Evolutionary conservation across 805 yeast species (phyloP).

Genomic region (Starmerella vitae): DNA sequence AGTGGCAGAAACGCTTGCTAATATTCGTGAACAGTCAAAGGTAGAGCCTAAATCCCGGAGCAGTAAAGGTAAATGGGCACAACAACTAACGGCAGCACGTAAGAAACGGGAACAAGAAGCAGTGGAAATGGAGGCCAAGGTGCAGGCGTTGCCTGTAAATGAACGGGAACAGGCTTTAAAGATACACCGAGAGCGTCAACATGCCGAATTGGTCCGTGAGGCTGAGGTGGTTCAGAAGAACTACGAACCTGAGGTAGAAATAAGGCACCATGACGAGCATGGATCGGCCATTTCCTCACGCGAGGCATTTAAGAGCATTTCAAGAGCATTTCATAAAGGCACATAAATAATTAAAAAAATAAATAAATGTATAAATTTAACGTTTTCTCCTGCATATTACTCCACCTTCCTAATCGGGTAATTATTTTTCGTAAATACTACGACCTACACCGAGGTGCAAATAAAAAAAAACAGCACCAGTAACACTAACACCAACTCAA

Average conservation of each 20-base stretch:
- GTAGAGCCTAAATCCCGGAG: not conserved
- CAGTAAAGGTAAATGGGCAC: too few species aligned
- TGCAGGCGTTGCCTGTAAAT: constrained; percentile 23
- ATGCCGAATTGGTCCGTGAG: constrained; percentile 24
- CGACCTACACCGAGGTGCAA: too few species aligned
- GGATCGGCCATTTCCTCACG: constrained; percentile 50
- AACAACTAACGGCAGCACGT: constrained; percentile 8
- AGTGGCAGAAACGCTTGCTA: constrained; percentile 29
- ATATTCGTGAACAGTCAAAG: constrained; percentile 18
- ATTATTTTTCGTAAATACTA: too few species aligned
- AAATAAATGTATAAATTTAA: too few species aligned
- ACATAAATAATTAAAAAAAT: too few species aligned
- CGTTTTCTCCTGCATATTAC: too few species aligned
- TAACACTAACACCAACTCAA: too few species aligned
- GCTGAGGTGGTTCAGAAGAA: constrained; percentile 26
- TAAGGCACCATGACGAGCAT: constrained; percentile 49
- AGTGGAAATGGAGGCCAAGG: constrained; percentile 19
- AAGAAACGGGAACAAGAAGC: constrained; percentile 18
- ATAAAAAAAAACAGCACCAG: too few species aligned
- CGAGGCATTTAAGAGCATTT: constrained; percentile 62
- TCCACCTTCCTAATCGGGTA: too few species aligned
- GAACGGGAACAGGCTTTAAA: constrained; percentile 26
- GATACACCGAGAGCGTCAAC: constrained; percentile 18
- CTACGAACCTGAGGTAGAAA: constrained; percentile 33
- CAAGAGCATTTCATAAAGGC: constrained; percentile 75